Conservation (phyloP, 441 rosid species). For the Gossypium laxum region DNA sequence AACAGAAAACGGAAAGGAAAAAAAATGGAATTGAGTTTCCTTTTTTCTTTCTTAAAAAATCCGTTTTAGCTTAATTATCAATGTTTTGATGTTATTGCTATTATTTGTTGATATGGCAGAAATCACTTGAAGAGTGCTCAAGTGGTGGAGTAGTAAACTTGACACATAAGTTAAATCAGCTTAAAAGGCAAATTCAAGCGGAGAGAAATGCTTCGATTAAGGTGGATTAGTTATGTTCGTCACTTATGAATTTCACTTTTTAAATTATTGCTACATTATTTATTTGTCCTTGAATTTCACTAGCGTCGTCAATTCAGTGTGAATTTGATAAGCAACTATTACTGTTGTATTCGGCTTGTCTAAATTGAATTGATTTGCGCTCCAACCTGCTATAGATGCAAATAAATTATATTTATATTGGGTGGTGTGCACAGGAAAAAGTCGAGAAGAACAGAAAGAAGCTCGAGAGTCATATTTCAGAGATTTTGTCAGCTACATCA, state of each 20-base stretch:
- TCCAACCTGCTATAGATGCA: background rate
- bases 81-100: background rate
- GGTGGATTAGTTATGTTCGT: slow-evolving; percentile 25
- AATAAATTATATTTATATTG: background rate
- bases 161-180: slow-evolving; percentile 41
- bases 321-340: background rate
- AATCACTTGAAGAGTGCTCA: slow-evolving; percentile 34
- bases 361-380: background rate
- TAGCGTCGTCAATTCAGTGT: background rate
- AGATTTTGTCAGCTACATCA: slow-evolving; percentile 31
- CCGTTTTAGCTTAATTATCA: background rate
- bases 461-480: slow-evolving; percentile 29
- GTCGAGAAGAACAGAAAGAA: slow-evolving; percentile 42
- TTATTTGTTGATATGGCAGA: slow-evolving; percentile 26
- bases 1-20: background rate
- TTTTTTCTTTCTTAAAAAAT: background rate
- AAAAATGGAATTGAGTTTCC: background rate
- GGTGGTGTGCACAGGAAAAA: slow-evolving; percentile 32
- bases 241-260: background rate
- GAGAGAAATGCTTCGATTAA: slow-evolving; percentile 36
- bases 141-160: slow-evolving; percentile 38
- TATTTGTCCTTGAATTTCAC: background rate
- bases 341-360: background rate
- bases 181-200: slow-evolving; percentile 54
- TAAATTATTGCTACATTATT: background rate